Evolutionary conservation across 805 yeast species (phyloP).

Genomic region (Candida vaughaniae): DNA sequence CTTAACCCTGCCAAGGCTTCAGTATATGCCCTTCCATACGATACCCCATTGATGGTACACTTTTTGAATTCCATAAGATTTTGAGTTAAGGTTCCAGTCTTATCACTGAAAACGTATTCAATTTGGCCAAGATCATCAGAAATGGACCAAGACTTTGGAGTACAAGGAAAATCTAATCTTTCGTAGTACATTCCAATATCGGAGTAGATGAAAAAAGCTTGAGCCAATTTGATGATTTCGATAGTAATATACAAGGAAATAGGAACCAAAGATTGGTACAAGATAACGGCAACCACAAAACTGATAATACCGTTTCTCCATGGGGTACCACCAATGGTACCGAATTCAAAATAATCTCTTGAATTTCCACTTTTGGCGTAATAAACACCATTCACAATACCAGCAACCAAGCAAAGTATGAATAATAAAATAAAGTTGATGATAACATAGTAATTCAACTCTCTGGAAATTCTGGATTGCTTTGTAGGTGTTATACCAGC

Average conservation of each 20-base stretch:
- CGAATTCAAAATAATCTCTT: constrained; percentile 65
- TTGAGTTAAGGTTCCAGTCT: constrained; percentile 82
- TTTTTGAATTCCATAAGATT: constrained; percentile 85
- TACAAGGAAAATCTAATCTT: constrained; percentile 72
- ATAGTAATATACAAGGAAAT: constrained; percentile 79
- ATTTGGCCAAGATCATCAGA: constrained; percentile 86
- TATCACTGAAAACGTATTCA: constrained; percentile 81
- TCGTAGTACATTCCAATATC: constrained; percentile 72
- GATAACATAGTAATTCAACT: constrained; percentile 66
- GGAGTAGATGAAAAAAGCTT: constrained; percentile 76
- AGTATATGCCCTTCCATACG: constrained; percentile 79
- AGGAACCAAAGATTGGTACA: constrained; percentile 79
- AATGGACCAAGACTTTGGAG: constrained; percentile 82
- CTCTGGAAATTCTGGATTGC: constrained; percentile 69
- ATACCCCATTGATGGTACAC: constrained; percentile 69
- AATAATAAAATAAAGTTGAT: constrained; percentile 66
- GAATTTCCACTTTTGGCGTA: constrained; percentile 50
- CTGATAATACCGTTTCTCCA: constrained; percentile 67
- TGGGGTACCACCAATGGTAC: constrained; percentile 64
- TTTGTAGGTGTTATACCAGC: constrained; percentile 80
- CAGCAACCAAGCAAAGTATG: constrained; percentile 65
- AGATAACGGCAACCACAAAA: constrained; percentile 72
- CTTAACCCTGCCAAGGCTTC: constrained; percentile 80
- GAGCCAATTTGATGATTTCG: constrained; percentile 80
- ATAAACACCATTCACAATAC: constrained; percentile 67